Conservation (phyloP, 257 asterid species). For the Scutellaria barbata region DNA sequence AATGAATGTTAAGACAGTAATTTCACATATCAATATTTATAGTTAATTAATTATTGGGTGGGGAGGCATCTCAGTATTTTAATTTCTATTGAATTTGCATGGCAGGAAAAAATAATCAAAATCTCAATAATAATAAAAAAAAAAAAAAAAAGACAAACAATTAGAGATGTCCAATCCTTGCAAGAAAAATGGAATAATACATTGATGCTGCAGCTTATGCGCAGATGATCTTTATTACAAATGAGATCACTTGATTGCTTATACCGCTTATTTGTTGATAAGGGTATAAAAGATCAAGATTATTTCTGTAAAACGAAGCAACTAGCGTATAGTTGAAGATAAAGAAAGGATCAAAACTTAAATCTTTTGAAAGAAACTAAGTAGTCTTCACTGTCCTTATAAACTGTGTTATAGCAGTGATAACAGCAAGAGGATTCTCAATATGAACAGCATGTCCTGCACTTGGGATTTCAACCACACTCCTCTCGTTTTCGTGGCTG, state of each 20-base stretch:
- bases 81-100: too few species aligned
- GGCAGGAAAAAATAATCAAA: too few species aligned
- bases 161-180: too few species aligned
- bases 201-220: not conserved
- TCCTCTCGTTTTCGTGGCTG: conserved; percentile 30
- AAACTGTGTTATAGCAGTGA: conserved; percentile 66
- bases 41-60: too few species aligned
- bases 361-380: conserved; percentile 7
- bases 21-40: too few species aligned
- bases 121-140: too few species aligned
- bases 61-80: too few species aligned
- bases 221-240: conserved; percentile 3
- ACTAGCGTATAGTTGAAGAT: not conserved
- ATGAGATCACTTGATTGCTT: not conserved
- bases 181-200: not conserved
- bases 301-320: not conserved
- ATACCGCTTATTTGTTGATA: not conserved
- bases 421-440: conserved; percentile 86
- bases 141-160: not conserved
- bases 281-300: conserved; percentile 16
- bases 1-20: too few species aligned
- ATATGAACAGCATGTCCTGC: conserved; percentile 95
- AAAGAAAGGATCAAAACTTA: conserved; percentile 6
- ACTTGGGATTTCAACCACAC: conserved; percentile 56
- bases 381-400: conserved; percentile 40